phyloP scores from a whole-genome alignment of 2,329 filamentous ascomycete genomes.

The Colletotrichum paranaense region DNA sequence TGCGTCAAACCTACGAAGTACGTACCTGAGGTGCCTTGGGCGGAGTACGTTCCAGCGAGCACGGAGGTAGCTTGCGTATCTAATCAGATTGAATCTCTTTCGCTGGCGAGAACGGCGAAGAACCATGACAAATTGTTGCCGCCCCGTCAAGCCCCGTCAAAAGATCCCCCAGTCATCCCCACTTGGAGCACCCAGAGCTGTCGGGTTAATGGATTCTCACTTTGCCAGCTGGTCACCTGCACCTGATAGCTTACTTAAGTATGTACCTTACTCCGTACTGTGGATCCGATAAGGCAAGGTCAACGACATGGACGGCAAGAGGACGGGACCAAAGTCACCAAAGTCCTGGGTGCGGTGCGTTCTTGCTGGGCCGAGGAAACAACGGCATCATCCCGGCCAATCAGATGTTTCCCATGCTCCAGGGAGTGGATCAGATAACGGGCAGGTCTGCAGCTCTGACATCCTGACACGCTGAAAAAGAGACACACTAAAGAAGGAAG shows the following conservation, averaged over 20 bases:
- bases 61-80: slow-evolving; percentile 11
- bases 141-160: neutral
- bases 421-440: slow-evolving; percentile 12
- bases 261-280: too few species aligned
- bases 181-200: neutral
- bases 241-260: too few species aligned
- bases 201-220: neutral
- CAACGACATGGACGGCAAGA: neutral
- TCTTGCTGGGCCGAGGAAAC: slow-evolving; percentile 3
- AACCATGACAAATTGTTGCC: slow-evolving; percentile 24
- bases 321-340: neutral
- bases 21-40: too few species aligned
- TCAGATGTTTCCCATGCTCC: neutral
- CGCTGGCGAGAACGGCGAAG: neutral
- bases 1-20: neutral
- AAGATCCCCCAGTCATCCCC: neutral
- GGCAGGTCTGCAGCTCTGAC: neutral
- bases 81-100: slow-evolving; percentile 34
- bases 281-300: neutral
- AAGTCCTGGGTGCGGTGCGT: neutral
- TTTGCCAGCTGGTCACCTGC: slow-evolving; percentile 1
- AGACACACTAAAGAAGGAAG: neutral
- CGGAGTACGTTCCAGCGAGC: slow-evolving; percentile 1
- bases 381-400: neutral
- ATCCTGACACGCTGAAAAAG: neutral